phyloP scores from a whole-genome alignment of 2,329 filamentous ascomycete genomes.

The Nemania sp. region DNA sequence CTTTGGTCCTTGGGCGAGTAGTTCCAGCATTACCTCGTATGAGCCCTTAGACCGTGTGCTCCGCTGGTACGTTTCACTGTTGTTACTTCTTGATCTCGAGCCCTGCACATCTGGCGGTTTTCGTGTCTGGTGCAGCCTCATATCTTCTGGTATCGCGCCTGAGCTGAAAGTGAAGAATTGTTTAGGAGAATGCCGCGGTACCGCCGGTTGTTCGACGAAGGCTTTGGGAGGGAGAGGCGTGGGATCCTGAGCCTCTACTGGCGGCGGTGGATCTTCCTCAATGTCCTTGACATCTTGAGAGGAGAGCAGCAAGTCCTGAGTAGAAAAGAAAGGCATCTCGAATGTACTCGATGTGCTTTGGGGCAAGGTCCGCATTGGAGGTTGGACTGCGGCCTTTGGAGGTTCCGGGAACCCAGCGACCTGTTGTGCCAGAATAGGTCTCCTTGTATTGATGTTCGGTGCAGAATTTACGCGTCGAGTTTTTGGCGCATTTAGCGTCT shows the following conservation, averaged over 20 bases:
- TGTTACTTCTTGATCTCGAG: not conserved
- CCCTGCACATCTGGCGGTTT: not conserved
- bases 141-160: not conserved
- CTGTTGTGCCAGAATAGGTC: not conserved
- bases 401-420: conserved; percentile 1
- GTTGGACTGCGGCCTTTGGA: not conserved
- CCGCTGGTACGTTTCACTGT: not conserved
- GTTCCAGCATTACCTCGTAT: conserved; percentile 30
- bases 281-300: conserved; percentile 54
- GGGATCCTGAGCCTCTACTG: conserved; percentile 10
- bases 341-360: conserved; percentile 19
- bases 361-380: not conserved
- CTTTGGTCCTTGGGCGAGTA: conserved; percentile 23
- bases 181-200: conserved; percentile 35
- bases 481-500: not conserved
- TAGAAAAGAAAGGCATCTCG: conserved; percentile 46
- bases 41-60: conserved; percentile 19
- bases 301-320: conserved; percentile 52
- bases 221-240: not conserved
- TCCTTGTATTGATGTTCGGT: not conserved
- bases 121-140: not conserved
- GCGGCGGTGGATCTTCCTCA: conserved; percentile 36
- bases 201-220: not conserved
- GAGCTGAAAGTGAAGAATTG: conserved; percentile 39
- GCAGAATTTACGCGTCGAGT: not conserved